Conservation (phyloP, 441 rosid genomes). For the Mallotus japonicus region DNA sequence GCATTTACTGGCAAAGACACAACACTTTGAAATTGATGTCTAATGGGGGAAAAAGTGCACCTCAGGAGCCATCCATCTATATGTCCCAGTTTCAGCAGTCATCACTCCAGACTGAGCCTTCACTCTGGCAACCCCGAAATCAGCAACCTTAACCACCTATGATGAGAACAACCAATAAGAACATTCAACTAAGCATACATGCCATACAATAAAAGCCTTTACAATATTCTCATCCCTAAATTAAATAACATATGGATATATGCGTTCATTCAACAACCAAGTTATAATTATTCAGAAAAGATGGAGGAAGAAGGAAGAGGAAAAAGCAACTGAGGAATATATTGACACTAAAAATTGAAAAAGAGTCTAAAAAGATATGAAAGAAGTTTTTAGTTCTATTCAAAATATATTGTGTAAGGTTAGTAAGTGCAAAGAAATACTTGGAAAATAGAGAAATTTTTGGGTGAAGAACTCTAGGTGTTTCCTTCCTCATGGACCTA, state of each 20-base stretch:
- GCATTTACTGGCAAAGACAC: no score
- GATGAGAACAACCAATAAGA: not conserved
- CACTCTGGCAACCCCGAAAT: slow-evolving; percentile 98
- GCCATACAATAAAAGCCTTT: not conserved
- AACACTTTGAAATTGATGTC: not conserved
- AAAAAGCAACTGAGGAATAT: not conserved
- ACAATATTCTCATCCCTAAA: not conserved
- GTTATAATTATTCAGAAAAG: not conserved
- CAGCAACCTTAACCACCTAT: slow-evolving; percentile 96
- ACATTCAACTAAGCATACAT: not conserved
- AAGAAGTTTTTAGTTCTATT: no score
- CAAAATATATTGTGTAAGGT: no score
- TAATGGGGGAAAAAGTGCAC: slow-evolving; percentile 32
- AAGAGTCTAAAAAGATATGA: not conserved
- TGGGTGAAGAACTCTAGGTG: not conserved
- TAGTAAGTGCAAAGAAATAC: no score
- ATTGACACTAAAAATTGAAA: not conserved
- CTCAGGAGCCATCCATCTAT: slow-evolving; percentile 99
- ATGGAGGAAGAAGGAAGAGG: not conserved
- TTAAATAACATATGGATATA: not conserved
- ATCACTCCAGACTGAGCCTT: slow-evolving; percentile 88
- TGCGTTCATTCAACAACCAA: not conserved
- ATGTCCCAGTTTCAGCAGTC: slow-evolving; percentile 99
- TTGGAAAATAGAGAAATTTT: no score
- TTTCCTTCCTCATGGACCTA: not conserved